These are phyloP conservation scores for Xylariaceae sp. DNA, from an alignment of 2,329 filamentous ascomycete species.

Conservation along the genomic window DNA sequence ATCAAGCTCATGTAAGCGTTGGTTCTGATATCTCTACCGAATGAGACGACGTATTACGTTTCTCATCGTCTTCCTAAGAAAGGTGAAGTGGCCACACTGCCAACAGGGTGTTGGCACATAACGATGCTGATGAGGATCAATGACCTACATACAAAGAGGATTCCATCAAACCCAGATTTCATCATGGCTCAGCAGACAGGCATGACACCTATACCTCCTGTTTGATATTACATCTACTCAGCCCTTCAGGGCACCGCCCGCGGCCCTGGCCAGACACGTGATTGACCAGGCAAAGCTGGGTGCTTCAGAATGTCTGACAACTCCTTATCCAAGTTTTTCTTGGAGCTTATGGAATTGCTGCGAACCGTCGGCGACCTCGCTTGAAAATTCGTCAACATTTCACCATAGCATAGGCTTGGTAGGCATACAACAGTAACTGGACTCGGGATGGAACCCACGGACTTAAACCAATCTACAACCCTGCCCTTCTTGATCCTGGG, in stretches of 20 bases:
- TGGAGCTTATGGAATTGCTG: constrained; percentile 8
- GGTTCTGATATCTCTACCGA: neutral
- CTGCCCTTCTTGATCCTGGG: constrained; percentile 21
- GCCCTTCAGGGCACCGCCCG: constrained; percentile 21
- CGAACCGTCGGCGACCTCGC: neutral
- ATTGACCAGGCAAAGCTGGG: constrained; percentile 12
- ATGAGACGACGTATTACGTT: neutral
- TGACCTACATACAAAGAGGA: neutral
- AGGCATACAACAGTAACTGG: constrained; percentile 1
- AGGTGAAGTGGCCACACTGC: constrained; percentile 4
- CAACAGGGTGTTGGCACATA: constrained; percentile 3
- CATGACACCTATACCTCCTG: constrained; percentile 7
- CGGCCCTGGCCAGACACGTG: constrained; percentile 20
- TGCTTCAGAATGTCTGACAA: constrained; percentile 13
- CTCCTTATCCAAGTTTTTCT: constrained; percentile 10
- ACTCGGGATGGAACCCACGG: constrained; percentile 20
- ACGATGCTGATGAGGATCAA: constrained; percentile 6
- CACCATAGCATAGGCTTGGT: neutral
- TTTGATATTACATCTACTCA: constrained; percentile 6
- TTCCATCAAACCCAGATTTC: constrained; percentile 7
- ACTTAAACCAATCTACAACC: constrained; percentile 14
- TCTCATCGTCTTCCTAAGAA: constrained; percentile 5
- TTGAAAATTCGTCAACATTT: neutral
- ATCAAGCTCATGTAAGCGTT: neutral
- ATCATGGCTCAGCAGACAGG: constrained; percentile 2